phyloP scores from a whole-genome alignment of 108 stramenopile species.

The Discostella pseudostelligera region DNA sequence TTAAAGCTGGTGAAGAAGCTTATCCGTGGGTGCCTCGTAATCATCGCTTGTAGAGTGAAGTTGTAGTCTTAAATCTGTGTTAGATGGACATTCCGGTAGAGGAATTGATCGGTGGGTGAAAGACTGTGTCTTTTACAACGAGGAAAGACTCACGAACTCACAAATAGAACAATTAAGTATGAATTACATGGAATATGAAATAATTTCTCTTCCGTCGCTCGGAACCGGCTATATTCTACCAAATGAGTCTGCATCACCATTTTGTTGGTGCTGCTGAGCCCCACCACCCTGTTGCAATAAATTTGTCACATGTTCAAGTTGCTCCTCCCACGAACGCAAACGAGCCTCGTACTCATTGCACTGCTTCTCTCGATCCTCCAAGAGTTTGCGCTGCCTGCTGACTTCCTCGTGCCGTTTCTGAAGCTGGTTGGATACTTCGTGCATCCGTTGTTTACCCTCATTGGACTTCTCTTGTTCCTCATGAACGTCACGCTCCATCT shows the following conservation, averaged over 20 bases:
- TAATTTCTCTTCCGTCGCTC: no score
- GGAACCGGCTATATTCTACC: slow-evolving; percentile 1
- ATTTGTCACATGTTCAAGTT: slow-evolving; percentile 37
- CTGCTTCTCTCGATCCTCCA: slow-evolving; percentile 30
- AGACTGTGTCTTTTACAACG: no score
- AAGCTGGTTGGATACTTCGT: slow-evolving; percentile 40
- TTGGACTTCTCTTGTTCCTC: slow-evolving; percentile 33
- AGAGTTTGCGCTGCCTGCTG: slow-evolving; percentile 23
- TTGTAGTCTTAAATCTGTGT: no score
- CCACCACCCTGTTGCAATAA: slow-evolving; percentile 17
- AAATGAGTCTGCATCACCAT: slow-evolving; percentile 10
- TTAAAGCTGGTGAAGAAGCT: no score
- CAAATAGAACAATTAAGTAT: no score
- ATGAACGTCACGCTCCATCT: slow-evolving; percentile 30
- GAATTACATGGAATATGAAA: no score
- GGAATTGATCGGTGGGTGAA: no score
- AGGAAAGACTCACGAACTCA: not conserved
- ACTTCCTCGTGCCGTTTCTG: slow-evolving; percentile 43
- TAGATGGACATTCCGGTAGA: no score
- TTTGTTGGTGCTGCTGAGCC: not conserved
- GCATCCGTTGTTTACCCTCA: slow-evolving; percentile 30
- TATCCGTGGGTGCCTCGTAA: no score
- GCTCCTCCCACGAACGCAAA: slow-evolving; percentile 41
- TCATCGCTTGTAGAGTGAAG: no score
- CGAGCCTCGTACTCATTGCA: slow-evolving; percentile 39